phyloP scores from a whole-genome alignment of 2,329 filamentous ascomycete genomes.

The Cercospora brassicicola region DNA sequence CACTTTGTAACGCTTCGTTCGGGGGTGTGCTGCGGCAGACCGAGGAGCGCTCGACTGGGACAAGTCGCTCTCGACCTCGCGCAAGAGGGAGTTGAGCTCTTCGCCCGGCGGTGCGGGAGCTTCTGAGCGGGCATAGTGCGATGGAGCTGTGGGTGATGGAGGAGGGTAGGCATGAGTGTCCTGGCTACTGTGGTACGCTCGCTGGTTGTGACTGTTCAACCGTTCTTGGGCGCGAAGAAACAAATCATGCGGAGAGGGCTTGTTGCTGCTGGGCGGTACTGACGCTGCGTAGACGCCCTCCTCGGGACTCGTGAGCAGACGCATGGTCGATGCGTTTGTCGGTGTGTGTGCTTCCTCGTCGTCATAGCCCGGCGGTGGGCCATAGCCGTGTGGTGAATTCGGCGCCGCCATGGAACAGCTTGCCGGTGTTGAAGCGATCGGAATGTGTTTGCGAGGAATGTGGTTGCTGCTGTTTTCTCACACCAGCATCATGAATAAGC shows the following conservation, averaged over 20 bases:
- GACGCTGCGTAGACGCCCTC: constrained; percentile 39
- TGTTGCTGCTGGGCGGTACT: constrained; percentile 26
- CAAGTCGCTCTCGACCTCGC: constrained; percentile 42
- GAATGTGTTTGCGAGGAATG: constrained; percentile 31
- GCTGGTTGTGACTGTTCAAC: constrained; percentile 24
- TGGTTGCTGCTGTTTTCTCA: constrained; percentile 7
- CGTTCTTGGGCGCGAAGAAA: constrained; percentile 35
- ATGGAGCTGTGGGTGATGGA: constrained; percentile 21
- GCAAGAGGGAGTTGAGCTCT: constrained; percentile 48
- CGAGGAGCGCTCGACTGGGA: constrained; percentile 28
- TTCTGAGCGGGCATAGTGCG: constrained; percentile 19
- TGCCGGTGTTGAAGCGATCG: constrained; percentile 25
- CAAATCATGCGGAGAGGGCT: constrained; percentile 45
- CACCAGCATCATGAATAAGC: not conserved
- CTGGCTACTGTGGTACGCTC: constrained; percentile 18
- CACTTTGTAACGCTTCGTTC: constrained; percentile 36
- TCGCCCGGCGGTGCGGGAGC: constrained; percentile 37
- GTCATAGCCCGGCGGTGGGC: constrained; percentile 48
- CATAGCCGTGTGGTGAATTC: constrained; percentile 32
- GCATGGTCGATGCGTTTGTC: constrained; percentile 46
- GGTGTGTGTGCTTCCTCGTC: constrained; percentile 34
- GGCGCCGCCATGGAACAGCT: constrained; percentile 27
- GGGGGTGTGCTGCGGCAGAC: constrained; percentile 24
- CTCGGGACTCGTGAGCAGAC: constrained; percentile 51
- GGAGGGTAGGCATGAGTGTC: constrained; percentile 10